Conservation (phyloP, 2,329 filamentous ascomycete species). For the Calonectria pteridis region DNA sequence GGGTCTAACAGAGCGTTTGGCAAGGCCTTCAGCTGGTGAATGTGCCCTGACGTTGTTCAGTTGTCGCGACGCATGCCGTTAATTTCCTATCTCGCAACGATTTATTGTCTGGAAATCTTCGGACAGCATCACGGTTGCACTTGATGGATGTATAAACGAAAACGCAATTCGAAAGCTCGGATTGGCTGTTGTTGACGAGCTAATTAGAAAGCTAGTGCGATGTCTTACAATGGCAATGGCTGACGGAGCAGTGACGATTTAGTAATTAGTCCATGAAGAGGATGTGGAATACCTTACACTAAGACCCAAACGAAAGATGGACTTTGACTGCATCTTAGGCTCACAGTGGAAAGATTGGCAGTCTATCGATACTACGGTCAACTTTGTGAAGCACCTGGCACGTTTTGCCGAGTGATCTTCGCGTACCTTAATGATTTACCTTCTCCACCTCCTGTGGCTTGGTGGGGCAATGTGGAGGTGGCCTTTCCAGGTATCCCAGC, state of each 20-base stretch:
- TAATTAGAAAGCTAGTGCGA: neutral
- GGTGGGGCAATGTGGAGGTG: slow-evolving; percentile 14
- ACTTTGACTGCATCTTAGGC: neutral
- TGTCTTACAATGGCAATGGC: neutral
- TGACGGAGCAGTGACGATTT: neutral
- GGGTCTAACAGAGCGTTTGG: too few relatives aligned
- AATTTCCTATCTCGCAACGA: too few relatives aligned
- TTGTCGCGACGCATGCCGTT: too few relatives aligned
- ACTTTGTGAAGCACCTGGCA: neutral
- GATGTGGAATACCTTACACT: too few relatives aligned
- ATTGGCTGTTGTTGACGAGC: neutral
- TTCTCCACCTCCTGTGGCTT: neutral
- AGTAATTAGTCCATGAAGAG: neutral
- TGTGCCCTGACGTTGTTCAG: too few relatives aligned
- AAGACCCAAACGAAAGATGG: neutral
- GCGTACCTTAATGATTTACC: neutral
- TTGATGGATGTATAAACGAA: neutral
- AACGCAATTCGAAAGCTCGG: neutral
- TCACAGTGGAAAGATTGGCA: neutral
- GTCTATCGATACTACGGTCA: neutral
- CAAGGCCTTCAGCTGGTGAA: too few relatives aligned
- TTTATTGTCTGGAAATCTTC: too few relatives aligned
- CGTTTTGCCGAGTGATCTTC: neutral
- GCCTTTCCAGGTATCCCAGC: slow-evolving; percentile 5
- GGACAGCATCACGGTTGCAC: too few relatives aligned